Evolutionary conservation across 1,139 yeast genomes (phyloP).

Genomic region (Taphrina communis): DNA sequence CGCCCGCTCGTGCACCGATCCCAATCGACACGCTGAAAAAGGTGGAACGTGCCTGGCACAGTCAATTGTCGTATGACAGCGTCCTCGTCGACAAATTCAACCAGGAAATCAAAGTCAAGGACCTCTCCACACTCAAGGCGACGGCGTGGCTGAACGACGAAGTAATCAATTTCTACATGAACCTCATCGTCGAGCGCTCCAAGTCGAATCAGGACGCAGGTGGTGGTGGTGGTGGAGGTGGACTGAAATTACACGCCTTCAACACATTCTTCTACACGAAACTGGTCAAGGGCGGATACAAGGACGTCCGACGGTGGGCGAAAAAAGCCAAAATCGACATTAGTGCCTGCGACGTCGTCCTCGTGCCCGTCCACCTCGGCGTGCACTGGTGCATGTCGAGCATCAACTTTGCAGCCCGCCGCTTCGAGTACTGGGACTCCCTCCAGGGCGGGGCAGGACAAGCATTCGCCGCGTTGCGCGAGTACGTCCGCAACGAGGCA

Average conservation of each 20-base stretch:
- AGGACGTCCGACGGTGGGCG: constrained; percentile 88
- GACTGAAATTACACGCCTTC: constrained; percentile 66
- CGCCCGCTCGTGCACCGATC: constrained; percentile 22
- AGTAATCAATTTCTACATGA: constrained; percentile 80
- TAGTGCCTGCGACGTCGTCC: constrained; percentile 64
- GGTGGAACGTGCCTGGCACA: constrained; percentile 17
- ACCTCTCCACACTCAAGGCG: constrained; percentile 71
- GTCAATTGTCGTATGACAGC: constrained; percentile 9
- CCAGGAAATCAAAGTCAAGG: constrained; percentile 69
- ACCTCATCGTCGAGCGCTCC: constrained; percentile 60
- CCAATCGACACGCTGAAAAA: constrained; percentile 21
- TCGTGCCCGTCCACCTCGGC: constrained; percentile 82
- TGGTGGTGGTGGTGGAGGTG: constrained; percentile 29
- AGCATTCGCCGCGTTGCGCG: constrained; percentile 62
- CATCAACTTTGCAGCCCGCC: constrained; percentile 64
- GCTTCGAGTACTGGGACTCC: constrained; percentile 79
- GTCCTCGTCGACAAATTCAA: constrained; percentile 55
- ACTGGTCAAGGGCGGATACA: constrained; percentile 68
- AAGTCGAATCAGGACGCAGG: constrained; percentile 30
- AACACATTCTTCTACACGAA: constrained; percentile 73
- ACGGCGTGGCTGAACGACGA: constrained; percentile 89
- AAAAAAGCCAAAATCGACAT: constrained; percentile 78
- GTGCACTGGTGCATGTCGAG: constrained; percentile 95
- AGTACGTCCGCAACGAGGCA: constrained; percentile 66
- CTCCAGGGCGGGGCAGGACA: constrained; percentile 64